Conservation (phyloP, 2,329 filamentous ascomycete species). For the Epichloe typhina region DNA sequence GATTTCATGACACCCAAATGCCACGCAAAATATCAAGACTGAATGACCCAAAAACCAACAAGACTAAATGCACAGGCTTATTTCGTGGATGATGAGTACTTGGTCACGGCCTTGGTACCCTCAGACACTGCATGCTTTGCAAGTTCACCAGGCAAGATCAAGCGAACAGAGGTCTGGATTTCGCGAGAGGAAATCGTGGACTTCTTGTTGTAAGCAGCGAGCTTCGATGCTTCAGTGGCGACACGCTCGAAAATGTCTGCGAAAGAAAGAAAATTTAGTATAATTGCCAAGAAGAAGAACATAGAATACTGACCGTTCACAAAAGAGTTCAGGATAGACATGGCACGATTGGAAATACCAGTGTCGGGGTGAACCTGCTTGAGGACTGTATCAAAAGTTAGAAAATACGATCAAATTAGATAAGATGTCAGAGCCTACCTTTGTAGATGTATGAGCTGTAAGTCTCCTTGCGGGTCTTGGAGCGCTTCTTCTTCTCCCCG, state of each 20-base stretch:
- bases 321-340: constrained; percentile 99
- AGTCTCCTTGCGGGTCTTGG: constrained; percentile 99
- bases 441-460: constrained; percentile 99
- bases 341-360: constrained; percentile 99
- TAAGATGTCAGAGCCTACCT: constrained; percentile 41
- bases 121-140: constrained; percentile 99
- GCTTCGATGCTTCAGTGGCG: constrained; percentile 95
- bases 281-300: neutral
- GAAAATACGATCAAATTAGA: neutral
- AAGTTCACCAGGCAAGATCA: constrained; percentile 96
- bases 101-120: constrained; percentile 99
- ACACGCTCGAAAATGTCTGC: constrained; percentile 98
- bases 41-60: constrained; percentile 40
- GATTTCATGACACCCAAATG: constrained; percentile 45
- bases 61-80: constrained; percentile 47
- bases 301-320: constrained; percentile 65
- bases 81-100: constrained; percentile 99
- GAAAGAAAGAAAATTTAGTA: neutral
- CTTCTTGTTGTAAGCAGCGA: constrained; percentile 99
- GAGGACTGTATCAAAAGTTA: constrained; percentile 51
- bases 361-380: constrained; percentile 99
- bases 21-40: constrained; percentile 36
- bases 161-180: constrained; percentile 96
- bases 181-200: constrained; percentile 98
- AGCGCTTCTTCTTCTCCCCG: constrained; percentile 99